Conservation (phyloP, 2,329 filamentous ascomycete genomes). For the Stemphylium beticola region DNA sequence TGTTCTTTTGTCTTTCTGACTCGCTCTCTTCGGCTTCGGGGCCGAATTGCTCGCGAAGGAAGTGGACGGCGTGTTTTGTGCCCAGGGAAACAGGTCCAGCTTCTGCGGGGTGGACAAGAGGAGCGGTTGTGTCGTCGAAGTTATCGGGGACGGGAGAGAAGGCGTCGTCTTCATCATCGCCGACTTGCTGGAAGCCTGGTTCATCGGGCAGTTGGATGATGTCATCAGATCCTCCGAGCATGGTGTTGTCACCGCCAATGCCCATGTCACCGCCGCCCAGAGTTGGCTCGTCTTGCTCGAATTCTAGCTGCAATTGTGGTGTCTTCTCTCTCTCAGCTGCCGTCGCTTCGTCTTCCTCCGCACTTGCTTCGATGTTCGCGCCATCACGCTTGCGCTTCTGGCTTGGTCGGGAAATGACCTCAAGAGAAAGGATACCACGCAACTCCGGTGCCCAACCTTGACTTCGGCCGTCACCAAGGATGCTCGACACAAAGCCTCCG, state of each 20-base stretch:
- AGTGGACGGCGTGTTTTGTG: conserved; percentile 94
- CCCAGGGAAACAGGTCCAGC: conserved; percentile 86
- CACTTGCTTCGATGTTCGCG: conserved; percentile 79
- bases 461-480: conserved; percentile 81
- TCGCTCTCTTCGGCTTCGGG: conserved; percentile 69
- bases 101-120: conserved; percentile 79
- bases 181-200: conserved; percentile 29
- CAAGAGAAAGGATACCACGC: conserved; percentile 87
- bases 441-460: conserved; percentile 90
- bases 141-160: conserved; percentile 55
- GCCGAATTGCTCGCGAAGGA: conserved; percentile 88
- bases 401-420: conserved; percentile 74
- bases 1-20: conserved; percentile 74
- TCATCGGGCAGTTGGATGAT: conserved; percentile 41
- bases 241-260: conserved; percentile 48
- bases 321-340: conserved; percentile 63
- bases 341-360: conserved; percentile 64
- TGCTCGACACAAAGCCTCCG: conserved; percentile 85
- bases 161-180: conserved; percentile 47
- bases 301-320: conserved; percentile 70
- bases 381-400: conserved; percentile 96
- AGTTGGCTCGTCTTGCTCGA: conserved; percentile 58
- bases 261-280: conserved; percentile 51
- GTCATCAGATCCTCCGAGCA: conserved; percentile 34
- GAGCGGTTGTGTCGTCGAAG: conserved; percentile 80